Conservation (phyloP, 257 asterid genomes). For the Paraleonurus japonicus region DNA sequence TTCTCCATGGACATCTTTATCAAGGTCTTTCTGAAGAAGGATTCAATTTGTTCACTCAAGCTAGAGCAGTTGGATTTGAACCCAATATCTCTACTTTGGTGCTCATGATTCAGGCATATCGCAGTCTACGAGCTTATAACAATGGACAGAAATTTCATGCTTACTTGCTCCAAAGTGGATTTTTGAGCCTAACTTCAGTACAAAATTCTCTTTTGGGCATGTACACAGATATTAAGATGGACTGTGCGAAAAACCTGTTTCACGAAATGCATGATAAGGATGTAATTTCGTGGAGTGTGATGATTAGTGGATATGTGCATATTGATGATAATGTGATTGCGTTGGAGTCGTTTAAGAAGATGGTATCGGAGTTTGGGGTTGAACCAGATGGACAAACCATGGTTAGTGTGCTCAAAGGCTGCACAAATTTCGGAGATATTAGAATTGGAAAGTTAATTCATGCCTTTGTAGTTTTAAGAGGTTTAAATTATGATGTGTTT, state of each 20-base stretch:
- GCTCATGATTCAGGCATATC: conserved; percentile 62
- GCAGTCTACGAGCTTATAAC: conserved; percentile 34
- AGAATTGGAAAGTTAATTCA: conserved; percentile 59
- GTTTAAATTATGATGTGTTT: conserved; percentile 62
- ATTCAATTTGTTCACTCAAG: conserved; percentile 47
- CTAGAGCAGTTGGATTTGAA: conserved; percentile 52
- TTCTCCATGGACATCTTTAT: conserved; percentile 56
- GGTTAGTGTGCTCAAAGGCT: conserved; percentile 72
- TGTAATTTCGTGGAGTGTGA: conserved; percentile 79
- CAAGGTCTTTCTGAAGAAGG: conserved; percentile 48
- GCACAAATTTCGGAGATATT: conserved; percentile 47
- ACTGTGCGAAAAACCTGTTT: conserved; percentile 58
- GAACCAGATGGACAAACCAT: conserved; percentile 65
- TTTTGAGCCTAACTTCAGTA: conserved; percentile 48
- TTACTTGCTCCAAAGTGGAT: conserved; percentile 55
- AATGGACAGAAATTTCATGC: conserved; percentile 58
- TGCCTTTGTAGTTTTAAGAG: conserved; percentile 50
- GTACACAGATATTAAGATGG: conserved; percentile 56
- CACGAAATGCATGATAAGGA: conserved; percentile 70
- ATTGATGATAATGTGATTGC: conserved; percentile 37
- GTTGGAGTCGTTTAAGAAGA: conserved; percentile 48
- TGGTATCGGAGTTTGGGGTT: conserved; percentile 43
- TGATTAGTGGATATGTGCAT: conserved; percentile 58
- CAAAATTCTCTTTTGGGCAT: conserved; percentile 67
- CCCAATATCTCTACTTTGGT: conserved; percentile 80